phyloP scores from a whole-genome alignment of 2,329 filamentous ascomycete genomes.

The Calonectria crousiana region DNA sequence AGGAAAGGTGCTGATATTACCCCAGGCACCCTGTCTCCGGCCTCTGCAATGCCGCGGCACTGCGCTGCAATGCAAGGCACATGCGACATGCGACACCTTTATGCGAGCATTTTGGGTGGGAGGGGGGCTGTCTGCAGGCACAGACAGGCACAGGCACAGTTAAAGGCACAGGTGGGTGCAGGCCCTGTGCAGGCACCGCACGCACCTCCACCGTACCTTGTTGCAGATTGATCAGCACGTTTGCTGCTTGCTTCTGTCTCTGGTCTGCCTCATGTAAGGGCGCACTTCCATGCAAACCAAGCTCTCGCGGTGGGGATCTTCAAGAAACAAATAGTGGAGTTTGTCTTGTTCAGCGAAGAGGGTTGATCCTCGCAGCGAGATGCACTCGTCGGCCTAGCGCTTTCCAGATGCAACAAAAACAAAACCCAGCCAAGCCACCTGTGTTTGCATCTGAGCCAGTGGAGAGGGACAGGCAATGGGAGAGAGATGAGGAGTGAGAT shows the following conservation, averaged over 20 bases:
- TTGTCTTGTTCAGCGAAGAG: background rate
- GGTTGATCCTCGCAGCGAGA: background rate
- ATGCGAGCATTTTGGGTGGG: background rate
- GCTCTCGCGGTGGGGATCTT: background rate
- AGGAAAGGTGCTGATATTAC: background rate
- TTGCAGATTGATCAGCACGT: background rate
- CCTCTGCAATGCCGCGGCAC: background rate
- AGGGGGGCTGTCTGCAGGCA: background rate
- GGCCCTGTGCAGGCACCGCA: background rate
- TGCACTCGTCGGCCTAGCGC: background rate
- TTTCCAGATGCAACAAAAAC: background rate
- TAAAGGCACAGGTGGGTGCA: no score
- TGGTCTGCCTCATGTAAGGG: background rate
- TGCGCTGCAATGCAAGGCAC: constrained; percentile 10
- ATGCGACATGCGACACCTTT: constrained; percentile 3
- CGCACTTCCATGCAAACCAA: background rate
- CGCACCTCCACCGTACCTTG: background rate
- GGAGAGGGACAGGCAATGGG: no score
- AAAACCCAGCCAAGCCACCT: background rate
- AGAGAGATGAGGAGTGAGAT: no score
- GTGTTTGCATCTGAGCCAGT: background rate
- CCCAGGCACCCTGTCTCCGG: background rate
- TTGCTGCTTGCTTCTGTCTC: background rate
- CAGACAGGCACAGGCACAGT: background rate
- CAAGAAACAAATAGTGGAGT: constrained; percentile 2